Evolutionary conservation across 176 grass and related monocot genomes (phyloP).

Genomic region (Echinochloa phyllopogon): DNA sequence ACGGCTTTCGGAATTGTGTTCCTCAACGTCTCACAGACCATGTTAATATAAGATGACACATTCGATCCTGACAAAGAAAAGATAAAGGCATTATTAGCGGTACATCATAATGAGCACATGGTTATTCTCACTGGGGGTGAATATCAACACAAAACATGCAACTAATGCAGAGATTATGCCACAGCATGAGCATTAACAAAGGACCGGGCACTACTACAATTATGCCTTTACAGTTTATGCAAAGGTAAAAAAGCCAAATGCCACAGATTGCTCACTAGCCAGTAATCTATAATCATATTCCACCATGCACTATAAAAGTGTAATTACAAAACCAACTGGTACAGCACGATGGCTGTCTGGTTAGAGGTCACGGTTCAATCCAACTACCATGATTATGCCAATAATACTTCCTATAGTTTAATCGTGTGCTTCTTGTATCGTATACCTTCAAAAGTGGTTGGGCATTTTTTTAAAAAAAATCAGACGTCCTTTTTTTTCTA

Average conservation of each 20-base stretch:
- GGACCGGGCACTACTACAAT: background rate
- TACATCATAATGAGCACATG: background rate
- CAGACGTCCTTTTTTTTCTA: background rate
- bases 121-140: background rate
- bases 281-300: background rate
- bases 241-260: background rate
- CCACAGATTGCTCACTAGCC: background rate
- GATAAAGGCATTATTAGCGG: background rate
- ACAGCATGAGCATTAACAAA: background rate
- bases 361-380: background rate
- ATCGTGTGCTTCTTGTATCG: background rate
- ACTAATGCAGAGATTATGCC: background rate
- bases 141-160: background rate
- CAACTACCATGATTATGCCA: background rate
- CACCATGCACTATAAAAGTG: background rate
- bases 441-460: background rate
- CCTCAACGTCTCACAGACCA: conserved; percentile 92
- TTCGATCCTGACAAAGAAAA: conserved; percentile 69
- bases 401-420: background rate
- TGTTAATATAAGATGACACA: conserved; percentile 91
- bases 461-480: background rate
- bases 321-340: background rate
- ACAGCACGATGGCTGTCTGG: background rate
- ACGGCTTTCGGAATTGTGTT: conserved; percentile 95
- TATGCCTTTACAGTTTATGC: background rate